These are phyloP conservation scores for Nitzschia inconspicua DNA, from an alignment of 108 stramenopile species.

Conservation along the genomic window DNA sequence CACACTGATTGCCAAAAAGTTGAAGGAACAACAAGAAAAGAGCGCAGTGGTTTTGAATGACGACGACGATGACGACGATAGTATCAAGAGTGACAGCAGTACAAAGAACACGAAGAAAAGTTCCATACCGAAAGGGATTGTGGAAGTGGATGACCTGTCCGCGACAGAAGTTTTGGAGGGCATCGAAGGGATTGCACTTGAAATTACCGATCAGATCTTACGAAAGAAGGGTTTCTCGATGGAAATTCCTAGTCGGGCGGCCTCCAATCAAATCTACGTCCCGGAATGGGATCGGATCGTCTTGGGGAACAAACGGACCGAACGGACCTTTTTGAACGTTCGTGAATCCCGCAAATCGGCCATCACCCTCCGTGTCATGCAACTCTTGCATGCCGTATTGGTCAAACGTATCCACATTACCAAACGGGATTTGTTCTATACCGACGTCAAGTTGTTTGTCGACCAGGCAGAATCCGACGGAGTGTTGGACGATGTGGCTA, in stretches of 20 bases:
- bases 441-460: constrained; percentile 97
- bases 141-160: constrained; percentile 76
- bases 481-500: constrained; percentile 94
- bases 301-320: constrained; percentile 60
- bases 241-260: constrained; percentile 79
- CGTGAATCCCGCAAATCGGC: constrained; percentile 91
- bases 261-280: constrained; percentile 90
- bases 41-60: too few relatives aligned
- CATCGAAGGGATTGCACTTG: constrained; percentile 74
- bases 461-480: constrained; percentile 92
- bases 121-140: constrained; percentile 47
- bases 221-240: constrained; percentile 68
- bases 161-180: constrained; percentile 71
- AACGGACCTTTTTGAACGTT: constrained; percentile 75
- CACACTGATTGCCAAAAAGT: constrained; percentile 27
- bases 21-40: too few relatives aligned
- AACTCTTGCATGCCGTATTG: constrained; percentile 92
- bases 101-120: too few relatives aligned
- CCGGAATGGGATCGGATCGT: constrained; percentile 90
- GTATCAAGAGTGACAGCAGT: constrained; percentile 8
- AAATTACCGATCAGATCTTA: constrained; percentile 63
- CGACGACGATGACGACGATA: constrained; percentile 10
- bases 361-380: constrained; percentile 91
- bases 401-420: constrained; percentile 95
- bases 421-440: constrained; percentile 98